Base-by-base conservation (phyloP, 805 yeast species). In the Yamadazyma sp. region DNA sequence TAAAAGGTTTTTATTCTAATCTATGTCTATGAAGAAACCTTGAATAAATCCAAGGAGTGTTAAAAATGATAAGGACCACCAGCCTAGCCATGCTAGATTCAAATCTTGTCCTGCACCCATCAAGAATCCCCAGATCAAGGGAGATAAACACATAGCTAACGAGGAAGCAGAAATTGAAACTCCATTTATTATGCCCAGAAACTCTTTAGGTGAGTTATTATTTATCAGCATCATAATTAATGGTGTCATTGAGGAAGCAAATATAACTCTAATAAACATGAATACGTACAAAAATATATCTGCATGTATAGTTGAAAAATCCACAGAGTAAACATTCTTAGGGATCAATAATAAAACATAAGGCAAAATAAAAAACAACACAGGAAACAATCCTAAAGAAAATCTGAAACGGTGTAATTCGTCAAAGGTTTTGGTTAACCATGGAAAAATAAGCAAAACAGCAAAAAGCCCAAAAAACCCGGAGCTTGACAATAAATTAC, bases 101-200 rank as follows among this genome's bases (percentile, higher is more conserved):
- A 39, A 34, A 13, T 25, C 25, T 21, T 58, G 61, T 16, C 60
- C 60, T 5, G 54, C 25, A 8, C 57, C 45, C 38, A 62, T 60
- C 22, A 64, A 37, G 15, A 45, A 57, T 4, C 83, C 83, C 76
- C 80, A 76, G 1, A 62, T 18, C 6, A 77, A 51, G 0, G 85
- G 85, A 5, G 78, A 82, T 1, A 70, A 27, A 36, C 71, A 76
- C 42, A 83, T 55, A 1, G 82, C 80, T 21, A 70, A 51, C 2
- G 84, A 70, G 10, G 73, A 55, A 20, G 72, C 63, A 18, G 78
- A 68, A 53, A 76, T 69, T 2, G 78, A 60, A 12, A 75, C 62
- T 10, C 80, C 80, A 47, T 80, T 80, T 38, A 79, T 67, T 43
- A 74, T 65, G 1, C 81, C 82, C 24, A 80, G 60, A 44, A 75